phyloP scores from a whole-genome alignment of 257 asterid species.

The Verbena officinalis region DNA sequence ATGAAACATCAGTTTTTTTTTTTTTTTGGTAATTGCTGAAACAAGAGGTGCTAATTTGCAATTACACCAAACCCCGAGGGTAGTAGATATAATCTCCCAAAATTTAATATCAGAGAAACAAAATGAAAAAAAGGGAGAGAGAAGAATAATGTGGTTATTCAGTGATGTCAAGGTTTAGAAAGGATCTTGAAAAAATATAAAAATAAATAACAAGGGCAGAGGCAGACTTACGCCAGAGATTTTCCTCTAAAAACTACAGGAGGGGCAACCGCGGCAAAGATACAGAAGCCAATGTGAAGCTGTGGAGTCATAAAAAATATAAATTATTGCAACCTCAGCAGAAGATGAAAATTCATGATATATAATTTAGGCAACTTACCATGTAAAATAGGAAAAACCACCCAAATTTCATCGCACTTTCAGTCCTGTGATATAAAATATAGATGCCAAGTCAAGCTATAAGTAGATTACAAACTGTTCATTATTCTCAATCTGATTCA shows the following conservation, averaged over 20 bases:
- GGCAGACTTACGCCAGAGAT: constrained; percentile 78
- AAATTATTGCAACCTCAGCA: constrained; percentile 7
- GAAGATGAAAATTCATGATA: constrained; percentile 3
- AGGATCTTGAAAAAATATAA: too few species aligned
- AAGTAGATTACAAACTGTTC: constrained; percentile 2
- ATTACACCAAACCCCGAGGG: too few species aligned
- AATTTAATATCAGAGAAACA: too few species aligned
- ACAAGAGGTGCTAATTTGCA: neutral
- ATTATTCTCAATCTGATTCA: neutral
- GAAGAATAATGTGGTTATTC: neutral
- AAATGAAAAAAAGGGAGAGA: neutral
- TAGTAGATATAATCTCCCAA: too few species aligned
- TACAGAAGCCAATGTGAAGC: constrained; percentile 89
- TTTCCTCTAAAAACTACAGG: constrained; percentile 94
- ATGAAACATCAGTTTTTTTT: too few species aligned
- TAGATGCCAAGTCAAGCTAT: constrained; percentile 23
- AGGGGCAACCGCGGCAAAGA: constrained; percentile 98
- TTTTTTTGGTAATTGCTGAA: too few species aligned
- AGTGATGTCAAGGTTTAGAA: too few species aligned
- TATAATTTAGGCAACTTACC: constrained; percentile 43
- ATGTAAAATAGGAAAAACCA: constrained; percentile 94
- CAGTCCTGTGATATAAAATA: constrained; percentile 62
- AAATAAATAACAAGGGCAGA: constrained; percentile 1
- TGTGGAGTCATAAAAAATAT: constrained; percentile 40
- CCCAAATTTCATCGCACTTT: constrained; percentile 84